phyloP scores from a whole-genome alignment of 176 grass and related monocot species.

The Oryza australiensis region DNA sequence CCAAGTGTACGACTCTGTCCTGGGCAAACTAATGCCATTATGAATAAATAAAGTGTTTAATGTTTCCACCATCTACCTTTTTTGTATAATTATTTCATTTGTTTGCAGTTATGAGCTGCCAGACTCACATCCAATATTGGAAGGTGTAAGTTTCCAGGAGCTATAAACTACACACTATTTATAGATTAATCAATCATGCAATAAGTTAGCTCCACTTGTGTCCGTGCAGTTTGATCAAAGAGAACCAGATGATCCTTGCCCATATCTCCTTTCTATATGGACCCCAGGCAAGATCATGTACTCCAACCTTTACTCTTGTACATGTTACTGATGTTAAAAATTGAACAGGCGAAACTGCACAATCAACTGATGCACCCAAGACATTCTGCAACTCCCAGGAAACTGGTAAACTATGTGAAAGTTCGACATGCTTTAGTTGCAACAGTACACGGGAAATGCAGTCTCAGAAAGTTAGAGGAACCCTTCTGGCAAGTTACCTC shows the following conservation, averaged over 20 bases:
- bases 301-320: slow-evolving; percentile 16
- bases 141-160: slow-evolving; percentile 54
- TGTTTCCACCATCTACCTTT: not conserved
- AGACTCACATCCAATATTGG: slow-evolving; percentile 64
- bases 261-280: slow-evolving; percentile 91
- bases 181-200: slow-evolving; percentile 15
- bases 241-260: slow-evolving; percentile 76
- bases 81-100: slow-evolving; percentile 38
- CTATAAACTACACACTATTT: slow-evolving; percentile 3
- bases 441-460: slow-evolving; percentile 69
- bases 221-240: slow-evolving; percentile 62
- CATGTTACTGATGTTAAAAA: slow-evolving; percentile 26
- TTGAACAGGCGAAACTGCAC: slow-evolving; percentile 71
- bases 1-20: slow-evolving; percentile 73
- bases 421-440: slow-evolving; percentile 65
- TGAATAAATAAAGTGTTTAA: slow-evolving; percentile 11
- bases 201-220: slow-evolving; percentile 30
- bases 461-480: slow-evolving; percentile 74
- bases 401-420: slow-evolving; percentile 64
- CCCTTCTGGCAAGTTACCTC: slow-evolving; percentile 60
- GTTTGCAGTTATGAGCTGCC: slow-evolving; percentile 82
- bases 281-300: slow-evolving; percentile 66
- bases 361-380: slow-evolving; percentile 74
- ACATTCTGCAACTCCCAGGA: slow-evolving; percentile 68
- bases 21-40: slow-evolving; percentile 7